Conservation (phyloP, 2,329 filamentous ascomycete genomes). For the Nannizziopsis arthrosporioides region DNA sequence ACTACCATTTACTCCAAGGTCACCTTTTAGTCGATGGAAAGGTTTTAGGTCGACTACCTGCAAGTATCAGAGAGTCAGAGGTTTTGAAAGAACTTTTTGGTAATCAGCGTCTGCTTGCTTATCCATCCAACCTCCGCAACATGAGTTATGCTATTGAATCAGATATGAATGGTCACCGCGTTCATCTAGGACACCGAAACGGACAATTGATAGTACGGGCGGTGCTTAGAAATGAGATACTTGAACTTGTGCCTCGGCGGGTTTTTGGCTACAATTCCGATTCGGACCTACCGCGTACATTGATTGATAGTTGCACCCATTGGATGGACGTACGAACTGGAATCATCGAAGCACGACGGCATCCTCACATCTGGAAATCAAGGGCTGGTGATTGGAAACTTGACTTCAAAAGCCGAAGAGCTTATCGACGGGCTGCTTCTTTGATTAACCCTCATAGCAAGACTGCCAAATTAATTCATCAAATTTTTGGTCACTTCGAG, state of each 20-base stretch:
- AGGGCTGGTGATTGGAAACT: slow-evolving; percentile 34
- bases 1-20: slow-evolving; percentile 39
- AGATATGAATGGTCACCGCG: slow-evolving; percentile 28
- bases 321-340: slow-evolving; percentile 45
- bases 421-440: slow-evolving; percentile 18
- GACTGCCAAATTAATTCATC: slow-evolving; percentile 23
- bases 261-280: slow-evolving; percentile 1
- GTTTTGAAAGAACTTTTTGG: slow-evolving; percentile 46
- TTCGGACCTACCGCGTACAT: slow-evolving; percentile 40
- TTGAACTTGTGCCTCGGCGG: slow-evolving; percentile 20
- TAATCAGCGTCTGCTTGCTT: slow-evolving; percentile 40
- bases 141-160: slow-evolving; percentile 43
- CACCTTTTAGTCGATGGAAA: slow-evolving; percentile 41
- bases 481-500: slow-evolving; percentile 44
- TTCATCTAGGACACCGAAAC: slow-evolving; percentile 46
- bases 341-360: slow-evolving; percentile 43
- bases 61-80: slow-evolving; percentile 20
- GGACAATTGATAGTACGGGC: slow-evolving; percentile 37
- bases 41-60: slow-evolving; percentile 43
- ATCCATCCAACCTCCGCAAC: slow-evolving; percentile 41
- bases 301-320: slow-evolving; percentile 46
- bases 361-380: slow-evolving; percentile 31
- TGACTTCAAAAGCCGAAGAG: slow-evolving; percentile 21
- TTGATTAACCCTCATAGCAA: slow-evolving; percentile 33
- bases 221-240: slow-evolving; percentile 26